A percentile compares a stretch with the other conserved stretches of the same genome.
Evolutionary conservation across 2,329 filamentous ascomycete species (phyloP).

Genomic region (Lachnum nothofagi): DNA sequence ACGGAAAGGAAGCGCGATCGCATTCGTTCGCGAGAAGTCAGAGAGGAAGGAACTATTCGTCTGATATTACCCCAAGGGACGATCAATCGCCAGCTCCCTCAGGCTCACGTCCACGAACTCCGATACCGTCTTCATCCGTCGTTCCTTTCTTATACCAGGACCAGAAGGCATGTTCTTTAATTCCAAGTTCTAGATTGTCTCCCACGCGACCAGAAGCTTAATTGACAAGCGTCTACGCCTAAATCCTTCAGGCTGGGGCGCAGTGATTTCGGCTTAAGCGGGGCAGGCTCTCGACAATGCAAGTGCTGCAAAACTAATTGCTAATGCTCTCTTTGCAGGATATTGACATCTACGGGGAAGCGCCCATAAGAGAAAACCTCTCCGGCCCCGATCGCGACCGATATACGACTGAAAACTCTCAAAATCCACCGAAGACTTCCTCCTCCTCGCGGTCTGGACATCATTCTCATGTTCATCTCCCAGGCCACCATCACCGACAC

Average conservation of each 20-base stretch:
- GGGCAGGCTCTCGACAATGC: conserved; percentile 6
- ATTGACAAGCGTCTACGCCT: not conserved
- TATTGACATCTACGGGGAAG: conserved; percentile 71
- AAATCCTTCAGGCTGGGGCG: not conserved
- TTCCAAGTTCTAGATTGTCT: not conserved
- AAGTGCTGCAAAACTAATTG: not conserved
- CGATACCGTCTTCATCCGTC: conserved; percentile 82
- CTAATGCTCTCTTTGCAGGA: conserved; percentile 46
- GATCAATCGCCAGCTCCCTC: conserved; percentile 71
- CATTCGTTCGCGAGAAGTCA: conserved; percentile 54
- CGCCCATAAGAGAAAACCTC: conserved; percentile 66
- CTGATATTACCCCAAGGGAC: conserved; percentile 59
- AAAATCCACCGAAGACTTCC: conserved; percentile 54
- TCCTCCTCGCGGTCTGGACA: conserved; percentile 54
- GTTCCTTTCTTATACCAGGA: conserved; percentile 97
- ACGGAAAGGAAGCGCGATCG: conserved; percentile 56
- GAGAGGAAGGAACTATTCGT: conserved; percentile 77
- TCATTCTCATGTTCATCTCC: conserved; percentile 57
- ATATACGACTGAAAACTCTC: conserved; percentile 47
- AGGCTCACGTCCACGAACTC: conserved; percentile 76
- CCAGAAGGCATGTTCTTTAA: conserved; percentile 55
- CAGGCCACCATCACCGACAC: conserved; percentile 60
- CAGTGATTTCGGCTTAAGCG: conserved; percentile 19
- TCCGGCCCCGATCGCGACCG: conserved; percentile 66
- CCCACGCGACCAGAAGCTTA: not conserved